Evolutionary conservation across 768 basidiomycete genomes (phyloP), one percentile per base, ranked within the genome.

Genomic region (Mycena kentingensis): DNA sequence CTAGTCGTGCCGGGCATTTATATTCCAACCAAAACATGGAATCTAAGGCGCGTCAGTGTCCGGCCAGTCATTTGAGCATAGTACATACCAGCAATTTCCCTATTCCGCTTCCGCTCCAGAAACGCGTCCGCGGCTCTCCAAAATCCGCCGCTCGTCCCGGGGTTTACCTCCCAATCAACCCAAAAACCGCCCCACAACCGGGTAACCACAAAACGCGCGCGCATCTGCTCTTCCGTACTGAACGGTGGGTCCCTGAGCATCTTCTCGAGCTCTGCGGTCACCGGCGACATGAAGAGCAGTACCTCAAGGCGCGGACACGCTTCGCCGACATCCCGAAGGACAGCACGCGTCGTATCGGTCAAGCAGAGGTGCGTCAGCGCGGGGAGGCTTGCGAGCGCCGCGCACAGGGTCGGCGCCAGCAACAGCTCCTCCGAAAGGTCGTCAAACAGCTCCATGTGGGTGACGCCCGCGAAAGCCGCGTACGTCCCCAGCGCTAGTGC

Each of bases 371-470:
- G 54, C 16, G 54, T 51, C n/a, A 51, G 44, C 18, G 36, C 45
- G 11, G 45, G 54, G 27, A 55, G 37, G 5, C 35, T 28, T 13
- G 28, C 15, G 8, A 57, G 46, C 24, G 26, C 22, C 1, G 27
- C 13, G 16, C n/a, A 47, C 13, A 56, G 26, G 15, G 2, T 29
- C n/a, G n/a, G n/a, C 12, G 19, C 22, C 41, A 26, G 12, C 3
- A 16, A 13, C 4, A 3, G 8, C 26, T 16, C 25, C 12, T 46
- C 24, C 13, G 1, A 6, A 12, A 47, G 13, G 6, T 19, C 31
- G 28, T 57, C 55, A 24, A 57, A 52, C 4, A 52, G 19, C 21
- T 57, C 55, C 50, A 57, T 28, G 28, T 57, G 55, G 13, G 55
- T 56, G 15, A 56, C 45, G 19, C 5, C 22, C 27, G 21, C 18